Evolutionary conservation across 2,329 filamentous ascomycete species (phyloP).

Genomic region (Trichoderma koningii): DNA sequence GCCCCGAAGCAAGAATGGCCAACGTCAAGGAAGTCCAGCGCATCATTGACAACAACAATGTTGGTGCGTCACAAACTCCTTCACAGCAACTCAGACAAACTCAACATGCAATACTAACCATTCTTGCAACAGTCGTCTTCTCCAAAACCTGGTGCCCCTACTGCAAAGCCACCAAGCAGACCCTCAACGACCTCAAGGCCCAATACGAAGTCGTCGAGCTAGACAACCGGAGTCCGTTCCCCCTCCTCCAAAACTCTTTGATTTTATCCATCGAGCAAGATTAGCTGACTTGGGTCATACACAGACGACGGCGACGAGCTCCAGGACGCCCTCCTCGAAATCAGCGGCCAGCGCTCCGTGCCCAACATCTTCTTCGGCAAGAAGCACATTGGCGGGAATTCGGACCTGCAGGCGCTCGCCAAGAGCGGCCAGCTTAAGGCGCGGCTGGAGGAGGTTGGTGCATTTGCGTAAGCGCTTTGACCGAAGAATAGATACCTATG

Average conservation of each 20-base stretch:
- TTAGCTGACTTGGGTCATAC: background rate
- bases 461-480: conserved; percentile 43
- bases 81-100: background rate
- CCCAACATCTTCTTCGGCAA: conserved; percentile 93
- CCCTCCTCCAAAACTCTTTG: background rate
- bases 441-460: conserved; percentile 48
- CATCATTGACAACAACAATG: conserved; percentile 86
- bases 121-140: conserved; percentile 70
- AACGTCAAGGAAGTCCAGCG: conserved; percentile 80
- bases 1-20: conserved; percentile 74
- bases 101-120: background rate
- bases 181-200: conserved; percentile 69
- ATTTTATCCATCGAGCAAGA: background rate
- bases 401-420: conserved; percentile 70
- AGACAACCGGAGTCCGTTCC: conserved; percentile 75
- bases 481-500: background rate
- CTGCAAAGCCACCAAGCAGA: conserved; percentile 76
- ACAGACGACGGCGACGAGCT: conserved; percentile 79
- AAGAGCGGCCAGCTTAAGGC: conserved; percentile 43
- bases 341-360: conserved; percentile 83
- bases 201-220: conserved; percentile 79
- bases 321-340: conserved; percentile 77
- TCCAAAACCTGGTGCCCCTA: conserved; percentile 97
- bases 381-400: conserved; percentile 96
- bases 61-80: conserved; percentile 58